Conservation (phyloP, 2,329 filamentous ascomycete genomes). For the Colletotrichum spaethianum region DNA sequence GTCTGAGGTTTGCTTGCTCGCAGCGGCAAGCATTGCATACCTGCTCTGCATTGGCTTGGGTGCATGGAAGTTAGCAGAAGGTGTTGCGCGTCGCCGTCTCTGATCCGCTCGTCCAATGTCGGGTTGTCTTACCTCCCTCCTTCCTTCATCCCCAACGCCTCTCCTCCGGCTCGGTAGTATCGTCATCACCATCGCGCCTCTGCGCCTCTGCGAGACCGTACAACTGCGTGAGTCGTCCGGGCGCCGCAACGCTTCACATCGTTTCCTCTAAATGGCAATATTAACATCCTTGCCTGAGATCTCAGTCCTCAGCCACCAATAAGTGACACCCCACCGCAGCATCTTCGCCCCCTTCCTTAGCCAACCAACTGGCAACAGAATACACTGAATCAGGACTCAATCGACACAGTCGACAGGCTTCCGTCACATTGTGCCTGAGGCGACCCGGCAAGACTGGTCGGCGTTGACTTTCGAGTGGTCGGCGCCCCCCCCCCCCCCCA, state of each 20-base stretch:
- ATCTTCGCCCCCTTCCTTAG: neutral
- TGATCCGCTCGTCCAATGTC: neutral
- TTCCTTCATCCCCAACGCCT: conserved; percentile 8
- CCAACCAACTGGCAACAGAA: conserved; percentile 6
- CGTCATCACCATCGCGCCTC: conserved; percentile 1
- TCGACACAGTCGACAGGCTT: conserved; percentile 21
- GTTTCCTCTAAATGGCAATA: conserved; percentile 11
- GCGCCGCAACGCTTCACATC: conserved; percentile 21
- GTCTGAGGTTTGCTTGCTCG: conserved; percentile 27
- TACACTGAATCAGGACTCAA: conserved; percentile 6
- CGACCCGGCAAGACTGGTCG: conserved; percentile 8
- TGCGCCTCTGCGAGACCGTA: neutral
- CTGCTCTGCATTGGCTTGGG: conserved; percentile 26
- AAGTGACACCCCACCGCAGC: conserved; percentile 1
- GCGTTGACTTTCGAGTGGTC: conserved; percentile 3
- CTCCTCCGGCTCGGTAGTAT: neutral
- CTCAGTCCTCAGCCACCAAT: conserved; percentile 17
- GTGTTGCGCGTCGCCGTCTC: conserved; percentile 26
- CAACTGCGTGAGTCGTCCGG: conserved; percentile 21
- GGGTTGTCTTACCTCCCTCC: neutral
- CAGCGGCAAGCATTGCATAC: conserved; percentile 10
- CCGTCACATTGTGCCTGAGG: conserved; percentile 12
- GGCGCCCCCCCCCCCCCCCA: neutral
- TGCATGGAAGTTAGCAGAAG: conserved; percentile 17
- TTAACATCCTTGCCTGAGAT: conserved; percentile 33